Evolutionary conservation across 768 basidiomycete species (phyloP).

Genomic region (Boletus vinaceobasis): DNA sequence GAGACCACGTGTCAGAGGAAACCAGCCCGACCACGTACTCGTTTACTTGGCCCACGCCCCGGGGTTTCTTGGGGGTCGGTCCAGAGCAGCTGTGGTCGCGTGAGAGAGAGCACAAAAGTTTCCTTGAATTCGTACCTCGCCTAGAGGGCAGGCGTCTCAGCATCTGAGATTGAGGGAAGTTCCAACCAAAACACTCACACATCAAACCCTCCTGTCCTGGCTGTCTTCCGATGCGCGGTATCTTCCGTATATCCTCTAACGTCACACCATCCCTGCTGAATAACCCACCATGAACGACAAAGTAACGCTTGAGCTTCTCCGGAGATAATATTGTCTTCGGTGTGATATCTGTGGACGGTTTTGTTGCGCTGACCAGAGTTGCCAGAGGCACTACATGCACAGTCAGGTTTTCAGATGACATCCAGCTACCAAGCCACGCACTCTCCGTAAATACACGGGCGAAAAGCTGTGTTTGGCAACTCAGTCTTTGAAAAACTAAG

Average conservation of each 20-base stretch:
- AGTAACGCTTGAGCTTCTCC: conserved; percentile 82
- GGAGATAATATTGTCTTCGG: conserved; percentile 70
- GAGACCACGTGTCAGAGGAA: conserved; percentile 8
- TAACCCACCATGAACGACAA: conserved; percentile 93
- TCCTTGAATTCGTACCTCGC: conserved; percentile 49
- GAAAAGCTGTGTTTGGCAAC: conserved; percentile 58
- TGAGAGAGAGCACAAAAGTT: conserved; percentile 3
- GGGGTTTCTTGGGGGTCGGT: conserved; percentile 89
- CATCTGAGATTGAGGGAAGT: conserved; percentile 1
- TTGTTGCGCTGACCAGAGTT: conserved; percentile 76
- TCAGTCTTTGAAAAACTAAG: background rate
- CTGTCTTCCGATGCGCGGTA: conserved; percentile 83
- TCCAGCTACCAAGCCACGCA: conserved; percentile 36
- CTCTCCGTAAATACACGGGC: conserved; percentile 89
- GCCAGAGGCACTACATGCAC: conserved; percentile 75
- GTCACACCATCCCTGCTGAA: conserved; percentile 96
- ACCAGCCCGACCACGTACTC: conserved; percentile 48
- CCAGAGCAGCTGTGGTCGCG: conserved; percentile 70
- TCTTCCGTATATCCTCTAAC: conserved; percentile 86
- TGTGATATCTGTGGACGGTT: conserved; percentile 41
- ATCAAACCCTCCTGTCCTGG: conserved; percentile 94
- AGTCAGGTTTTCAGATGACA: conserved; percentile 4
- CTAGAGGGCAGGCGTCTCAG: conserved; percentile 32
- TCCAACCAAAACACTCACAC: conserved; percentile 53
- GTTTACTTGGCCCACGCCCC: conserved; percentile 94